phyloP scores from a whole-genome alignment of 163 green algal genomes.

The Prototheca cutis region DNA sequence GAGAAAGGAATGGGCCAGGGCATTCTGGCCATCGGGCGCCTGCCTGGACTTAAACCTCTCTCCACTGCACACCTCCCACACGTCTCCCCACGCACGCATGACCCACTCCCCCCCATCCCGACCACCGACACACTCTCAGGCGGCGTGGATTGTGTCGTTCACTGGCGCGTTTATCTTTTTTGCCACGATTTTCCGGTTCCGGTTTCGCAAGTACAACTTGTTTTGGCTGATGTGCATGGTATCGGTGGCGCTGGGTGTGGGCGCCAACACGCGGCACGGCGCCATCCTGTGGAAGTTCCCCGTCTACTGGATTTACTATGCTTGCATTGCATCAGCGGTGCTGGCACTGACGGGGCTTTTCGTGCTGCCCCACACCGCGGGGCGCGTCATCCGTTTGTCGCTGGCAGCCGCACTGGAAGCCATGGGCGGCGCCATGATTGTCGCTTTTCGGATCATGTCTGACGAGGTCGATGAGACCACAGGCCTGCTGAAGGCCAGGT shows the following conservation, averaged over 20 bases:
- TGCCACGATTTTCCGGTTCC: constrained; percentile 7
- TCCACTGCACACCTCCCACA: too few species aligned
- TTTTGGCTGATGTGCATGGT: constrained; percentile 4
- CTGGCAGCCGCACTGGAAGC: constrained; percentile 3
- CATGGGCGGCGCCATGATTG: not conserved
- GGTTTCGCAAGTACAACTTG: not conserved
- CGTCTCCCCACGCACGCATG: not conserved
- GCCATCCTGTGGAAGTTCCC: not conserved
- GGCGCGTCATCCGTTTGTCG: constrained; percentile 2
- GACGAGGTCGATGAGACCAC: constrained; percentile 2
- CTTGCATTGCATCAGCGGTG: not conserved
- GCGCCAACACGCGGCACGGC: not conserved
- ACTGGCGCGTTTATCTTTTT: not conserved
- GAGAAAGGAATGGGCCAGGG: too few species aligned
- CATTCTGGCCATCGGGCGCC: too few species aligned
- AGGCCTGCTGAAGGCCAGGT: constrained; percentile 7
- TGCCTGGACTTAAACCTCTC: too few species aligned
- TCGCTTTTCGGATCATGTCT: not conserved
- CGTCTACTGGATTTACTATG: constrained; percentile 6
- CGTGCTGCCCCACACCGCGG: constrained; percentile 10
- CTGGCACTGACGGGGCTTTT: constrained; percentile 5
- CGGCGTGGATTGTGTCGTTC: not conserved
- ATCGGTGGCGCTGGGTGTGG: not conserved
- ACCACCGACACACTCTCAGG: not conserved
- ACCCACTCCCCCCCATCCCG: too few species aligned